Evolutionary conservation across 2,329 filamentous ascomycete species (phyloP), one percentile per base, ranked within the genome.

Genomic region (Monosporascus sp.): DNA sequence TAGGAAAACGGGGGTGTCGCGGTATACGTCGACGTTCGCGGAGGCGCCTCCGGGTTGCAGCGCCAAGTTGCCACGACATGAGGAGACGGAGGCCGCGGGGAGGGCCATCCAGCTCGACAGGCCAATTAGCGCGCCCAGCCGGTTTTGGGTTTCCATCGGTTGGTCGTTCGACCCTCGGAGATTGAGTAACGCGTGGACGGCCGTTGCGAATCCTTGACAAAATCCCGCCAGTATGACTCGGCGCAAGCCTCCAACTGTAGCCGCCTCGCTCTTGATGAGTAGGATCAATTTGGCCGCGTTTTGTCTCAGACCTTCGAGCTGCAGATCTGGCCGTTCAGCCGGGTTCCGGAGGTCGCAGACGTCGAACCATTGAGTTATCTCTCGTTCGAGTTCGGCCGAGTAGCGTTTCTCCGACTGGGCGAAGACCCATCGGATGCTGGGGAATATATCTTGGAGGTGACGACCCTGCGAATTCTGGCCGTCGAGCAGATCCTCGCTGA

Each of bases 391-490:
- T 48, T 58, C 49, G 50, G 68, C 66, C 47, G 63, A 57, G 48
- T 63, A 48, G 46, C 63, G 59, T 38, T 63, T 22, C 5, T 69
- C 70, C 2, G 76, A 73, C 50, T 71, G 68, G 9, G 76, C 76
- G 51, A 80, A 80, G 6, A 80, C 74, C 72, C 75, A 80, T 51
- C 73, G 70, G 58, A 78, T 69, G 5, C 70, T 69, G 5, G 77
- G 75, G 37, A 78, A 74, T 8, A 64, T 59, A 4, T 73, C 67
- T 24, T 63, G 52, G 1, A 79, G 69, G 3, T 64, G 67, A 17
- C 55, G 64, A n/a, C 58, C 54, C 6, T 52, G 55, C 0, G 70
- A 68, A 53, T 71, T 66, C 37, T 45, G 58, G 7, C 60, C 71
- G 51, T 63, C 55, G 11, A 56, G 47, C 2, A 76, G 60, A 1